A percentile compares a stretch with the other conserved stretches of the same genome.
Evolutionary conservation across 2,329 filamentous ascomycete genomes (phyloP).

Genomic region (Conoideocrella luteorostrata): DNA sequence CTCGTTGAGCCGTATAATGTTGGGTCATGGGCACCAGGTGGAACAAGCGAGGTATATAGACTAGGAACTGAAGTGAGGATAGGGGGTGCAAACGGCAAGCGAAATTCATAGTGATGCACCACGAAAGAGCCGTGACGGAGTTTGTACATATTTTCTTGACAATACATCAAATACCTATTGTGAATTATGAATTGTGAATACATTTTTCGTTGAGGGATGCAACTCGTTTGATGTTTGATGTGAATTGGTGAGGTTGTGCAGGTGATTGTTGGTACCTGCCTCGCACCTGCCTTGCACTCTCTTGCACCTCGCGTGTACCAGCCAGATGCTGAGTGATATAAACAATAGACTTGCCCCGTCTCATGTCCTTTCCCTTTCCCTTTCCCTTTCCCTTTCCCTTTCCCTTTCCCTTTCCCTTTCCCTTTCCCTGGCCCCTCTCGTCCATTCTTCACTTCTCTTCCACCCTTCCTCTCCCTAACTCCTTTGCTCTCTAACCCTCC

Average conservation of each 20-base stretch:
- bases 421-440: too few relatives aligned
- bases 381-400: neutral
- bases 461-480: too few relatives aligned
- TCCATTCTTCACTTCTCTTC: too few relatives aligned
- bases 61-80: too few relatives aligned
- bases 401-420: neutral
- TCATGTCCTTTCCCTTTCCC: neutral
- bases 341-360: too few relatives aligned
- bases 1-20: too few relatives aligned
- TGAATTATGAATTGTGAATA: slow-evolving; percentile 1
- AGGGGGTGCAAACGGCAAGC: too few relatives aligned
- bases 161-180: slow-evolving; percentile 2
- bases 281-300: slow-evolving; percentile 1
- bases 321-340: neutral
- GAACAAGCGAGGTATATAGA: too few relatives aligned
- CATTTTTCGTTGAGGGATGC: neutral
- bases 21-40: too few relatives aligned
- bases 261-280: neutral
- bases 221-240: neutral
- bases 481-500: too few relatives aligned
- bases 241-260: neutral
- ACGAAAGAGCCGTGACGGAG: too few relatives aligned
- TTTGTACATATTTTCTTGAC: neutral
- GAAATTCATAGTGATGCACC: too few relatives aligned
- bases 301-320: neutral